These are phyloP conservation scores for Chamaecrista fasciculata DNA, from an alignment of 306 rosid genomes.

Conservation along the genomic window DNA sequence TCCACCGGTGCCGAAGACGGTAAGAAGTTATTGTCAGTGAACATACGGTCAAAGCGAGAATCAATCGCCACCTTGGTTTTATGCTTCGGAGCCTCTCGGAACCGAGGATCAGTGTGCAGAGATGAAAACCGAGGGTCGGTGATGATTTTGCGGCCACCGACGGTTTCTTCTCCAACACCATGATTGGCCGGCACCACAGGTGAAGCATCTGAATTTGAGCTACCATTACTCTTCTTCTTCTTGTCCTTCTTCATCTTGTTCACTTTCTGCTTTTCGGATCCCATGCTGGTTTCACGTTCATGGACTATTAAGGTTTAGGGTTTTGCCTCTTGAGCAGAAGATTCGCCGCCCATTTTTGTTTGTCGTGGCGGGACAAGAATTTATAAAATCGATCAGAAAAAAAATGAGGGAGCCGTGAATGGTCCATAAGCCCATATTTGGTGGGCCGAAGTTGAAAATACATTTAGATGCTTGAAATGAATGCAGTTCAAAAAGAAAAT, in stretches of 20 bases:
- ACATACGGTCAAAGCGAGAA: conserved; percentile 65
- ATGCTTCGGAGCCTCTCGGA: conserved; percentile 64
- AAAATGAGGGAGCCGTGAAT: too few species aligned
- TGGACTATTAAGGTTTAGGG: too few species aligned
- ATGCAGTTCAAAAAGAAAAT: too few species aligned
- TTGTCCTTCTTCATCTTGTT: background rate
- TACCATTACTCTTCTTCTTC: background rate
- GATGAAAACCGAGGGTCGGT: conserved; percentile 59
- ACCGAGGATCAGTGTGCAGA: conserved; percentile 79
- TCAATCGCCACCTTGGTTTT: conserved; percentile 68
- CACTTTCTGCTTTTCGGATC: background rate
- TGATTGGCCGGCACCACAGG: background rate
- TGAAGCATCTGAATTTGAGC: background rate
- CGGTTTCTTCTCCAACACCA: background rate
- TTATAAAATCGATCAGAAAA: too few species aligned
- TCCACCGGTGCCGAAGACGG: conserved; percentile 70
- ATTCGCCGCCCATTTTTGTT: too few species aligned
- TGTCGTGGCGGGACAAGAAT: too few species aligned
- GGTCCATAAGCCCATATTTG: too few species aligned
- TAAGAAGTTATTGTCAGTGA: conserved; percentile 52
- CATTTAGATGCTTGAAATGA: too few species aligned
- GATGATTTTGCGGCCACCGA: conserved; percentile 36
- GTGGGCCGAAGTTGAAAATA: too few species aligned
- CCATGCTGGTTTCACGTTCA: background rate
- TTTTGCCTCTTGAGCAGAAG: too few species aligned